Evolutionary conservation across 1,284 basidiomycete species (phyloP).

Genomic region (Gomphus sp.): DNA sequence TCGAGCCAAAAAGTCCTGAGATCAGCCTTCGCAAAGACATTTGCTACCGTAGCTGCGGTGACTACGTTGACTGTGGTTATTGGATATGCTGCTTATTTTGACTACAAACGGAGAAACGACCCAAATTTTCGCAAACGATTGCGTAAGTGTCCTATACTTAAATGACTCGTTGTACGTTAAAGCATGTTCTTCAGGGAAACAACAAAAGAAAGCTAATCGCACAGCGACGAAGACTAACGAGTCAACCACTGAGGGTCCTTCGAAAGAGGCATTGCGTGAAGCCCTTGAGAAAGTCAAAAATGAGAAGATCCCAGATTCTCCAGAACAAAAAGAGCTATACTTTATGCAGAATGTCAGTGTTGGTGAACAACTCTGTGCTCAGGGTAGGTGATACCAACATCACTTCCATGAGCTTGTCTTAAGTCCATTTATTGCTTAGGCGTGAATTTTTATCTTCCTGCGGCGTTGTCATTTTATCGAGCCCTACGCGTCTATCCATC

Average conservation of each 20-base stretch:
- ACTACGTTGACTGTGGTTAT: slow-evolving; percentile 54
- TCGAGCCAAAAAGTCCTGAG: not conserved
- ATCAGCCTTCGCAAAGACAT: not conserved
- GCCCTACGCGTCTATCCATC: slow-evolving; percentile 92
- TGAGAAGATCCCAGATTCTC: slow-evolving; percentile 56
- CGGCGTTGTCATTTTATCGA: slow-evolving; percentile 88
- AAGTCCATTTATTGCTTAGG: slow-evolving; percentile 36
- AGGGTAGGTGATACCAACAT: slow-evolving; percentile 43
- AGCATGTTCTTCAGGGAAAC: slow-evolving; percentile 52
- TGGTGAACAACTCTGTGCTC: slow-evolving; percentile 77
- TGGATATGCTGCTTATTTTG: slow-evolving; percentile 88
- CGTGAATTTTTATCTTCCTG: slow-evolving; percentile 63
- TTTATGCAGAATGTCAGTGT: slow-evolving; percentile 87
- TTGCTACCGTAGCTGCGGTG: slow-evolving; percentile 55
- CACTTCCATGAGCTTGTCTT: not conserved
- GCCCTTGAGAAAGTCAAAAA: slow-evolving; percentile 54
- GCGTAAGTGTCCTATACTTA: slow-evolving; percentile 43
- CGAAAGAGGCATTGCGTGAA: slow-evolving; percentile 45
- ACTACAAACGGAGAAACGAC: slow-evolving; percentile 90
- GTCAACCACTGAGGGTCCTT: slow-evolving; percentile 25
- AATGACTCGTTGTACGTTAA: not conserved
- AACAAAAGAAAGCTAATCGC: slow-evolving; percentile 85
- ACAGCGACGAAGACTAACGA: slow-evolving; percentile 56
- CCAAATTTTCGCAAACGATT: slow-evolving; percentile 82
- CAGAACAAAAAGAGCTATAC: slow-evolving; percentile 76